Evolutionary conservation across 805 yeast genomes (phyloP), one percentile per base, ranked within the genome.

Genomic region (Barnettozyma sucrosica): DNA sequence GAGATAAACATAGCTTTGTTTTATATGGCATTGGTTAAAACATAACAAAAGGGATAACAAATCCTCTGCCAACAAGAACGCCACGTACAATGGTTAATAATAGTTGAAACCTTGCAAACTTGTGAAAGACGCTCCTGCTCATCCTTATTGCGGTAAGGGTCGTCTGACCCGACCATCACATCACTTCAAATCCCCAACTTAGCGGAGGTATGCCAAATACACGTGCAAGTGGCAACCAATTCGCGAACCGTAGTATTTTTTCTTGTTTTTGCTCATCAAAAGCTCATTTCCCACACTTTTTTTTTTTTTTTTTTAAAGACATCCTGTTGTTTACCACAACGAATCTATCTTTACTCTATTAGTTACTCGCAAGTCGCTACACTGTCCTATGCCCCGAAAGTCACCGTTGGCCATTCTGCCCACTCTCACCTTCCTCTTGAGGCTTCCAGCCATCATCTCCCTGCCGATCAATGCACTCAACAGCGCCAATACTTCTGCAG

Each of bases 401-500:
- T 45, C 44, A 14, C 41, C 48, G 7, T 14, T 41, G 16, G 44
- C 44, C 11, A 24, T 45, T 10, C 43, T 46, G 37, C 49, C 49
- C 48, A 36, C 44, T 3, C 16, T 45, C 14, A 36, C 44, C 21
- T 41, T 45, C 21, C 14, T 45, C 6, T 5, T 43, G 7, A 24
- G 48, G 21, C 32, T 45, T 10, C 44, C 48, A 4, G 24, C 44
- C 8, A 45, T 45, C 36, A 40, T 45, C 14, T 40, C 48, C 1
- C 32, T 40, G 21, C 48, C 48, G n/a, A 25, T 45, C 21, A 39
- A 37, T 20, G 28, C 13, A 9, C 8, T 20, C 36, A 13, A 7
- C 16, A 26, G 9, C 23, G 16, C 19, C 34, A n/a, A 24, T 26
- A 11, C 28, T 7, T 9, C 19, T 6, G 30, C 13, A 11, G 36